Percentiles rank a stretch among this genome's conserved stretches.
Conservation (phyloP, 305 asterid species). For the Fraxinus xanthoxyloides region DNA sequence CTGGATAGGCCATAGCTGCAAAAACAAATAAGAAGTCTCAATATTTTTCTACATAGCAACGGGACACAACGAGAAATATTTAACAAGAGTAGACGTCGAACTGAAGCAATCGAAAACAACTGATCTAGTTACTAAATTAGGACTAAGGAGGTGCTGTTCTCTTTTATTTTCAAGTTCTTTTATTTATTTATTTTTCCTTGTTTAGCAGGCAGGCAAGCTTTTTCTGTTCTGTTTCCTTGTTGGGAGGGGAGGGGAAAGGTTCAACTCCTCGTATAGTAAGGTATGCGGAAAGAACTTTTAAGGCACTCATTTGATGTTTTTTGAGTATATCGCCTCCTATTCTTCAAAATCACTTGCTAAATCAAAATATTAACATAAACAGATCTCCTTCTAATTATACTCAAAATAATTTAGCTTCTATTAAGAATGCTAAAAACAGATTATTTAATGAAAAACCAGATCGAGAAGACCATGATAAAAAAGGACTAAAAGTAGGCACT, state of each 20-base stretch:
- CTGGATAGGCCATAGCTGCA: constrained; percentile 71
- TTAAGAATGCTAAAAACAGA: not conserved
- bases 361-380: not conserved
- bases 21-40: constrained; percentile 20
- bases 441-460: not conserved
- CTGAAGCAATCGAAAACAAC: not conserved
- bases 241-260: not conserved
- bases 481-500: not conserved
- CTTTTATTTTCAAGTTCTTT: not conserved
- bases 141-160: not conserved
- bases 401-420: not conserved
- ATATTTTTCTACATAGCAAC: constrained; percentile 9
- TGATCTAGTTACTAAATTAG: not conserved
- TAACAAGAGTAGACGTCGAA: not conserved
- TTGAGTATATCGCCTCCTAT: not conserved
- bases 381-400: not conserved
- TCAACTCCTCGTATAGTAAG: not conserved
- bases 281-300: not conserved
- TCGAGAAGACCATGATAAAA: not conserved
- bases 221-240: not conserved
- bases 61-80: not conserved
- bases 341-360: not conserved
- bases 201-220: not conserved
- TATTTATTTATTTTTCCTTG: not conserved
- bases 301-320: not conserved